These are phyloP conservation scores for Trichosporon faecale DNA, from an alignment of 1,284 basidiomycete species.

Conservation along the genomic window DNA sequence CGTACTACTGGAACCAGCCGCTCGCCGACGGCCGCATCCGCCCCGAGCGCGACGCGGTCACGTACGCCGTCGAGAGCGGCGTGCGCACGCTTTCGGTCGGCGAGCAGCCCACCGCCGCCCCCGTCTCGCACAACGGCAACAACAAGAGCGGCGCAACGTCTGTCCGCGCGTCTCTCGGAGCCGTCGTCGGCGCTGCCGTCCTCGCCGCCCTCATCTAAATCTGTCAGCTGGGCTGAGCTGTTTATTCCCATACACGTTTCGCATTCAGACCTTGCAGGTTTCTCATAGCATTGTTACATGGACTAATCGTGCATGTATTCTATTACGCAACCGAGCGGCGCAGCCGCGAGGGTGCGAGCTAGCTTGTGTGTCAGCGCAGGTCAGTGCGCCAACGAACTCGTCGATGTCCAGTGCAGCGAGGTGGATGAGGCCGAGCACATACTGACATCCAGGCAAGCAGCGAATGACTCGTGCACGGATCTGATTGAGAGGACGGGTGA, in stretches of 20 bases:
- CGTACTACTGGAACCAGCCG: conserved; percentile 30
- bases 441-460: too few species aligned
- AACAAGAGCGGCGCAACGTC: not conserved
- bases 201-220: not conserved
- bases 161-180: not conserved
- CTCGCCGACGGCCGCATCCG: conserved; percentile 20
- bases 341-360: not conserved
- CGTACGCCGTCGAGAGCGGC: conserved; percentile 1
- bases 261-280: not conserved
- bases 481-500: too few species aligned
- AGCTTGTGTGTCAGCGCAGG: too few species aligned
- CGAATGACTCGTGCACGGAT: too few species aligned
- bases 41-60: conserved; percentile 7
- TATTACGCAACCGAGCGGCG: not conserved
- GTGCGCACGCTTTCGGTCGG: not conserved
- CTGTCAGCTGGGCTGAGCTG: conserved; percentile 6
- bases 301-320: not conserved
- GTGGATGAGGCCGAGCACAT: too few species aligned
- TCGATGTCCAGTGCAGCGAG: too few species aligned
- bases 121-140: not conserved
- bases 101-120: not conserved
- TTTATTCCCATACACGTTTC: not conserved
- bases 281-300: not conserved
- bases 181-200: not conserved
- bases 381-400: too few species aligned